Evolutionary conservation across 208 protist species (phyloP).

Genomic region (Leptomonas pyrrhocoris): DNA sequence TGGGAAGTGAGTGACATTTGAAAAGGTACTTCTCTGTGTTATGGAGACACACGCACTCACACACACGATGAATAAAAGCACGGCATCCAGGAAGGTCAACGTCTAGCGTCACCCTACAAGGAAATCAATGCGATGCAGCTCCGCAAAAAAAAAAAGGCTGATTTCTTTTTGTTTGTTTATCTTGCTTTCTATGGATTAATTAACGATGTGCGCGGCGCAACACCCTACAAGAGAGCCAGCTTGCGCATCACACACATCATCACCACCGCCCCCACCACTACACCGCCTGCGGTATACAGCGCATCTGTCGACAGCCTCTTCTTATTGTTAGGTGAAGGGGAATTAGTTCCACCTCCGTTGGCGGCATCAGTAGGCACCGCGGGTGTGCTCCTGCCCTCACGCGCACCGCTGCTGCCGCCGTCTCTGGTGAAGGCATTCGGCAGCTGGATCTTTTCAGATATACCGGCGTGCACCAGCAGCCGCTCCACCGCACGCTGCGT

Average conservation of each 20-base stretch:
- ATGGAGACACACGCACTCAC: no score
- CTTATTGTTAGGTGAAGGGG: not conserved
- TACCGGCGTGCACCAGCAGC: slow-evolving; percentile 23
- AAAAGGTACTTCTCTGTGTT: no score
- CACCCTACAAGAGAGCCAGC: slow-evolving; percentile 13
- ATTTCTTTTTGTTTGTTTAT: no score
- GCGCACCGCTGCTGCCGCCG: not conserved
- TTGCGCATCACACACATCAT: slow-evolving; percentile 21
- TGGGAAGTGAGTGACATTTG: no score
- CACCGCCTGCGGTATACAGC: slow-evolving; percentile 16
- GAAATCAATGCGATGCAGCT: no score
- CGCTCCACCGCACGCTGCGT: slow-evolving; percentile 27
- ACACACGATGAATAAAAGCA: no score
- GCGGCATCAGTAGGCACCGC: not conserved
- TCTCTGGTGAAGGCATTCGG: slow-evolving; percentile 2
- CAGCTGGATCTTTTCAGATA: slow-evolving; percentile 10
- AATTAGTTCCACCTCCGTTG: not conserved
- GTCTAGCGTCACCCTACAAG: no score
- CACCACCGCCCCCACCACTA: slow-evolving; percentile 22
- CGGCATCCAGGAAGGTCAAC: no score
- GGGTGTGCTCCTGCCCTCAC: not conserved
- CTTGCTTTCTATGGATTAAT: no score
- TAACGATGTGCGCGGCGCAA: no score
- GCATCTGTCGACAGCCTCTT: slow-evolving; percentile 13
- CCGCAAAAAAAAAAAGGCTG: not conserved